phyloP scores from a whole-genome alignment of 495 filamentous ascomycete species.

The Pyrenula aspistea region DNA sequence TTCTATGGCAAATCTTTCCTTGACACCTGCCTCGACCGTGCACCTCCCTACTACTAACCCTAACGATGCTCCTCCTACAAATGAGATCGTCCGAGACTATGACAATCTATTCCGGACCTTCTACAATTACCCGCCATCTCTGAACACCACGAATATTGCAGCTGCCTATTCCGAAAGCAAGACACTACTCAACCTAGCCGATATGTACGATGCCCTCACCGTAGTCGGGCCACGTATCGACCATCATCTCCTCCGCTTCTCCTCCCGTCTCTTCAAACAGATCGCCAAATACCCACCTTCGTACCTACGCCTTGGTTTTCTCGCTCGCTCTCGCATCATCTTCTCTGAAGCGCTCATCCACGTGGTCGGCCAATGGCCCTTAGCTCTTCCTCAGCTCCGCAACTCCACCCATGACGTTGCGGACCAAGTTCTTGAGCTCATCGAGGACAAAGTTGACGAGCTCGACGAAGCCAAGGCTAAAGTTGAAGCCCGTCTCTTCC shows the following conservation, averaged over 20 bases:
- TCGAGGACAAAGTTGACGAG: conserved; percentile 83
- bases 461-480: conserved; percentile 55
- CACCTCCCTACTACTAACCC: conserved; percentile 23
- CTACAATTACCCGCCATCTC: conserved; percentile 74
- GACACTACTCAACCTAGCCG: conserved; percentile 67
- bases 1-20: conserved; percentile 65
- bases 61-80: conserved; percentile 40
- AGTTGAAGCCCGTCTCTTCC: conserved; percentile 67
- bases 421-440: conserved; percentile 65
- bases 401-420: conserved; percentile 47
- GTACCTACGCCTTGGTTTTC: conserved; percentile 80
- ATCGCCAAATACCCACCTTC: conserved; percentile 87
- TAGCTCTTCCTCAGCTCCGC: conserved; percentile 61
- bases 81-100: conserved; percentile 69
- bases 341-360: conserved; percentile 85
- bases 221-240: conserved; percentile 86
- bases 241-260: conserved; percentile 84
- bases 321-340: conserved; percentile 72
- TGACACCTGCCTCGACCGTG: conserved; percentile 43
- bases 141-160: conserved; percentile 77
- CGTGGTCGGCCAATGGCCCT: conserved; percentile 85
- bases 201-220: conserved; percentile 81
- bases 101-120: conserved; percentile 88
- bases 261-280: conserved; percentile 79
- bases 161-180: conserved; percentile 89